Evolutionary conservation across 495 filamentous ascomycete species (phyloP).

Genomic region (Bryoglossum gracile): DNA sequence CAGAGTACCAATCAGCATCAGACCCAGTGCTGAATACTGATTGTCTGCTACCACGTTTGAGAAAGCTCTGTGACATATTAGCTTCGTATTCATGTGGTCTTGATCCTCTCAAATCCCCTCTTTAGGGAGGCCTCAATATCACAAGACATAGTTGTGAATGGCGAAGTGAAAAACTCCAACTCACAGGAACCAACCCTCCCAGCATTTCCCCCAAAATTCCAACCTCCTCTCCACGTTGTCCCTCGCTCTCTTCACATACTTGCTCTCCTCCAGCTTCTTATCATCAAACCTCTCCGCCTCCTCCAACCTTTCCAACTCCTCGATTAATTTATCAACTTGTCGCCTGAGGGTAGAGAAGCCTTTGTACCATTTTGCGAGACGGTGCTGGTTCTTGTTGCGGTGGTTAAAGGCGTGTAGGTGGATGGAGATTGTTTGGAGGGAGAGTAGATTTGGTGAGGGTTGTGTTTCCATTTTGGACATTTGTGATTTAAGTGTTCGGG

Average conservation of each 20-base stretch:
- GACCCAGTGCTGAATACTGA: conserved; percentile 73
- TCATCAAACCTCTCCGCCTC: background rate
- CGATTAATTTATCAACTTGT: conserved; percentile 44
- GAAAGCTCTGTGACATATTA: conserved; percentile 42
- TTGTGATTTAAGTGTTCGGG: no score
- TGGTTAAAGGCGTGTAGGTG: conserved; percentile 60
- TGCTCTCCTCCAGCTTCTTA: conserved; percentile 2
- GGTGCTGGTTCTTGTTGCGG: conserved; percentile 80
- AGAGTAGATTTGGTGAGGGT: background rate
- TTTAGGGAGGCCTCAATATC: background rate
- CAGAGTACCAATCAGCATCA: conserved; percentile 60
- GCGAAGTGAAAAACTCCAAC: conserved; percentile 4
- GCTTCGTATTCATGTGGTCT: background rate
- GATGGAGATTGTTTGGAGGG: conserved; percentile 24
- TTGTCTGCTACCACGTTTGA: conserved; percentile 61
- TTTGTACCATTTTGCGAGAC: conserved; percentile 64
- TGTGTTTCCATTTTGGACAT: background rate
- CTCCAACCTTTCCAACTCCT: conserved; percentile 29
- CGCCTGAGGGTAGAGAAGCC: conserved; percentile 60
- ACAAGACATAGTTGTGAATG: no score
- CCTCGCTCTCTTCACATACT: conserved; percentile 10
- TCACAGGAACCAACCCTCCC: conserved; percentile 20
- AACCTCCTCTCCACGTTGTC: conserved; percentile 14
- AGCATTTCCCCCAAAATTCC: conserved; percentile 20
- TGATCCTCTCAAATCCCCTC: background rate